Evolutionary conservation across 371 early-diverging fungal genomes (phyloP), one percentile per base, ranked within the genome.

Genomic region (Dipsacomyces acuminosporus): DNA sequence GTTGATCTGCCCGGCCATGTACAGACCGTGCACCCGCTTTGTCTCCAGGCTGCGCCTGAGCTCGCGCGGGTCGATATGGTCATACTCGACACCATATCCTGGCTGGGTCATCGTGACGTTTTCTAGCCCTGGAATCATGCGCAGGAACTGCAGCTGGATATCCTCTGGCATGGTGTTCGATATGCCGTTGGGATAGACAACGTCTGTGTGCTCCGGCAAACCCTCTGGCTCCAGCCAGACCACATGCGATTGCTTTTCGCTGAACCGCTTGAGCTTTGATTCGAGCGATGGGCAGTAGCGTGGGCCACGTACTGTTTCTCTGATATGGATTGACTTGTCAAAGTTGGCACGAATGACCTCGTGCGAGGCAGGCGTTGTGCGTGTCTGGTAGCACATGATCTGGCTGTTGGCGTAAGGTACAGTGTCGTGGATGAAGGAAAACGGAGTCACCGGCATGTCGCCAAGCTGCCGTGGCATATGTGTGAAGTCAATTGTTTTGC

Each of bases 201-300:
- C 66, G 59, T 82, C 70, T 1, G 81, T 82, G 69, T 89, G 61
- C 52, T 66, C 61, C 2, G 56, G 47, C 41, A 76, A 63, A 34
- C 85, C 87, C 69, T 91, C 91, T 8, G 91, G 91, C 56, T 91
- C 91, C 5, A 91, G 67, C 90, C 90, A 91, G 18, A 91, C 78
- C 8, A 81, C 76, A 46, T 91, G 91, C 2, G 80, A 75, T 15
- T 74, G 59, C 51, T 85, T 83, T 17, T 81, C 75, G 17, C 75
- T 67, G 46, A 91, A 91, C 13, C 90, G 77, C 50, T 83, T 80
- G 20, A 91, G 80, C 69, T 91, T 91, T 48, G 86, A 81, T 64
- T 91, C 91, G 25, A 91, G 75, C 7, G 89, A 89, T 3, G 91
- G 91, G 41, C 91, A 91, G 54, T 91, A 90, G 8, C 91, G 77